These are phyloP conservation scores for Tardiomyces depauwii DNA, from an alignment of 1,139 yeast species.

Conservation along the genomic window DNA sequence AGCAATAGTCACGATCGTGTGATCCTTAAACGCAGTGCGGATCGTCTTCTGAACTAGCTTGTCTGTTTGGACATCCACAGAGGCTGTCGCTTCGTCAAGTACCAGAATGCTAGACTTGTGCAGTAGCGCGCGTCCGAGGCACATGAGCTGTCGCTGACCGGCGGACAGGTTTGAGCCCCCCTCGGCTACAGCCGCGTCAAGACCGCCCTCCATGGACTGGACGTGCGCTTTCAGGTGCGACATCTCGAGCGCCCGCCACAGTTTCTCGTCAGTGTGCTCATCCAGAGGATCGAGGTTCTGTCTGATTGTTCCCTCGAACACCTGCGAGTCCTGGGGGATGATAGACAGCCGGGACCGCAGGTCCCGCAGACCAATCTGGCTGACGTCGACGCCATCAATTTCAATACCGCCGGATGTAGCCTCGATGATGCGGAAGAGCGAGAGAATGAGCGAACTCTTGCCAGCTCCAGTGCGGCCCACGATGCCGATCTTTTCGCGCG, in stretches of 20 bases:
- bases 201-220: constrained; percentile 41
- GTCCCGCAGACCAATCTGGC: constrained; percentile 45
- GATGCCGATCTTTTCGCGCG: constrained; percentile 64
- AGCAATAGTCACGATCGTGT: constrained; percentile 72
- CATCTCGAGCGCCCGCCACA: constrained; percentile 64
- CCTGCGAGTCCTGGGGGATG: constrained; percentile 69
- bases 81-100: constrained; percentile 79
- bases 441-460: constrained; percentile 58
- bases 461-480: constrained; percentile 89
- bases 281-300: constrained; percentile 58
- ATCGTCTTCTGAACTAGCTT: constrained; percentile 65
- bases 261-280: constrained; percentile 36
- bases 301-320: constrained; percentile 55
- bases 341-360: constrained; percentile 51
- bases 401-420: constrained; percentile 42
- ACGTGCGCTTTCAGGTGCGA: constrained; percentile 77
- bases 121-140: constrained; percentile 63
- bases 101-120: constrained; percentile 51
- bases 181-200: constrained; percentile 40
- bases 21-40: constrained; percentile 45
- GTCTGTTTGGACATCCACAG: constrained; percentile 75
- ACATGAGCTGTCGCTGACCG: constrained; percentile 70
- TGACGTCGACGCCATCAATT: constrained; percentile 49
- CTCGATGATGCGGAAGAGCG: constrained; percentile 65
- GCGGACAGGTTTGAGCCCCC: constrained; percentile 66